Evolutionary conservation across 225 moss, liverwort and hornwort genomes (phyloP).

Genomic region (Thuidium tamariscinum): DNA sequence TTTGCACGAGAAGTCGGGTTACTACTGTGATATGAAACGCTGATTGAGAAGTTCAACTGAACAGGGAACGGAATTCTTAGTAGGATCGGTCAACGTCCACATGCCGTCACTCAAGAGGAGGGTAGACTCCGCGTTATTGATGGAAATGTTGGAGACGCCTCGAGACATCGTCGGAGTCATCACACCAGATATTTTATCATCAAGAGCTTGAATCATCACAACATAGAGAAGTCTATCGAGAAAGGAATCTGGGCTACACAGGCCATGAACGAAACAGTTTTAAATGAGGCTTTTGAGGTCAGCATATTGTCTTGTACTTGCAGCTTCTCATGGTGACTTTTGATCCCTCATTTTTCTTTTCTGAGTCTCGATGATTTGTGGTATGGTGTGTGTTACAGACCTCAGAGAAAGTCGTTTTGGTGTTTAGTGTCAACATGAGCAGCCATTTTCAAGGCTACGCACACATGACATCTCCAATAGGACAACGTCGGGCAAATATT

Average conservation of each 20-base stretch:
- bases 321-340: neutral
- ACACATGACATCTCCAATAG: constrained; percentile 88
- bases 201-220: constrained; percentile 99
- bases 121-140: constrained; percentile 13
- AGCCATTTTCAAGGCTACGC: constrained; percentile 99
- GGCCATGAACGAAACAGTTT: constrained; percentile 96
- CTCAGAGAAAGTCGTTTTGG: constrained; percentile 73
- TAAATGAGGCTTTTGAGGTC: constrained; percentile 98
- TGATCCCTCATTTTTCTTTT: neutral
- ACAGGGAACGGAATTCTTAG: constrained; percentile 25
- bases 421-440: constrained; percentile 99
- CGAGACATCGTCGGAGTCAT: constrained; percentile 41
- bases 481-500: constrained; percentile 83
- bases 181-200: constrained; percentile 89
- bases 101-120: constrained; percentile 30
- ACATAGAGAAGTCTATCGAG: constrained; percentile 97
- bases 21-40: neutral
- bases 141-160: constrained; percentile 27
- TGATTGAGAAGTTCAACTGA: constrained; percentile 5
- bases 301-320: neutral
- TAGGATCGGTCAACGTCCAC: constrained; percentile 29
- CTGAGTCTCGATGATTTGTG: neutral
- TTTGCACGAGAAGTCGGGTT: neutral
- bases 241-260: constrained; percentile 99
- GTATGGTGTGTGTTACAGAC: constrained; percentile 47